Evolutionary conservation across 169 alveolate species (phyloP).

Genomic region (Babesia ovata): DNA sequence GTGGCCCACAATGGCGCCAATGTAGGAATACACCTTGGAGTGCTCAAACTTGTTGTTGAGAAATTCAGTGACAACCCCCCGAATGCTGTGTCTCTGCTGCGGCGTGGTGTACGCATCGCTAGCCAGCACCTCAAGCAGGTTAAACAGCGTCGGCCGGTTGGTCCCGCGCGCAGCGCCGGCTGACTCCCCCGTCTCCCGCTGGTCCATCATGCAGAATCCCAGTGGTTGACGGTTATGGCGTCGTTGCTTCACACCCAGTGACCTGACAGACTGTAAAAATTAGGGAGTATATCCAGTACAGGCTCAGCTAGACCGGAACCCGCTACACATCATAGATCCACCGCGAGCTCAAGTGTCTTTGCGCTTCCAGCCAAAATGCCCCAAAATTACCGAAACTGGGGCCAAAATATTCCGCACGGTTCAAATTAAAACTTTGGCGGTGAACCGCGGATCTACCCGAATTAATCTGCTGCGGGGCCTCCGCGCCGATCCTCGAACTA

Average conservation of each 20-base stretch:
- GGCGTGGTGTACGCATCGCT: constrained; percentile 87
- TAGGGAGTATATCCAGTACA: background rate
- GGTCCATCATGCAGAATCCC: constrained; percentile 32
- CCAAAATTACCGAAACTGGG: background rate
- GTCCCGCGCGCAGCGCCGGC: constrained; percentile 23
- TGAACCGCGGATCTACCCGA: background rate
- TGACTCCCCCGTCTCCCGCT: constrained; percentile 17
- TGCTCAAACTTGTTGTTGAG: constrained; percentile 85
- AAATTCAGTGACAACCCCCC: constrained; percentile 86
- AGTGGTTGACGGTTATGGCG: background rate
- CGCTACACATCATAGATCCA: constrained; percentile 31
- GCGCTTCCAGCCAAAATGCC: constrained; percentile 1
- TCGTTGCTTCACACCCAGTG: background rate
- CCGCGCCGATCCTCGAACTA: background rate
- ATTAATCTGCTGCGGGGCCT: background rate
- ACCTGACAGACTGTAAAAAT: background rate
- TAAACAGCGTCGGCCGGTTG: constrained; percentile 85
- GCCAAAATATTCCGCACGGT: constrained; percentile 13
- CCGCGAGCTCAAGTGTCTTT: constrained; percentile 1
- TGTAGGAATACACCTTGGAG: constrained; percentile 85
- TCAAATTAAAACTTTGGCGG: background rate
- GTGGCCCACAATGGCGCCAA: constrained; percentile 87
- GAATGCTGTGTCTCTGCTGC: constrained; percentile 87
- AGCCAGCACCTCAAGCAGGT: constrained; percentile 83
- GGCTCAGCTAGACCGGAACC: background rate